Evolutionary conservation across 345 rosid species (phyloP).

Genomic region (Dimocarpus longan): DNA sequence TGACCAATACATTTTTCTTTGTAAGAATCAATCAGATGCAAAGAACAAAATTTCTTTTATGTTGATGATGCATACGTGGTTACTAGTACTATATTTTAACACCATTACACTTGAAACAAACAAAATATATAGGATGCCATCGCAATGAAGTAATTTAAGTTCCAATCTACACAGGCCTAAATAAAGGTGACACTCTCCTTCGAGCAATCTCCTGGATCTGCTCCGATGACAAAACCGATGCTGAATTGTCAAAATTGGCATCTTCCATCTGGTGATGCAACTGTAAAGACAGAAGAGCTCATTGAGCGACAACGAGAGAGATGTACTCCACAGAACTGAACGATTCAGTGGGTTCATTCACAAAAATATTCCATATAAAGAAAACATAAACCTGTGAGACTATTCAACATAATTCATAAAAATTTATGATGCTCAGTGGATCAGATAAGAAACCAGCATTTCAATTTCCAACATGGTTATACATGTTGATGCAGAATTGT

Average conservation of each 20-base stretch:
- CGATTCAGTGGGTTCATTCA: not conserved
- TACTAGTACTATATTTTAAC: not conserved
- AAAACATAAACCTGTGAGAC: no score
- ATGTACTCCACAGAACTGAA: not conserved
- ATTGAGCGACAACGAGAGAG: not conserved
- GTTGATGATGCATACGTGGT: not conserved
- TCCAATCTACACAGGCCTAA: constrained; percentile 39
- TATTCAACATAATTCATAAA: no score
- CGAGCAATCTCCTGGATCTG: constrained; percentile 64
- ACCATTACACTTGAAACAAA: not conserved
- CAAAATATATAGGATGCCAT: not conserved
- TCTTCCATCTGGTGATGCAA: constrained; percentile 60
- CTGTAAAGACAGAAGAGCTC: constrained; percentile 37
- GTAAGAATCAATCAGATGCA: not conserved
- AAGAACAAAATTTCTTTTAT: not conserved
- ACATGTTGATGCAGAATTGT: no score
- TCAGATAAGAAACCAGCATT: no score
- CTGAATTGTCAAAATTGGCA: constrained; percentile 53
- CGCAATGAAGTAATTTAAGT: not conserved
- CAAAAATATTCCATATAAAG: not conserved
- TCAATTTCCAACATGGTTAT: no score
- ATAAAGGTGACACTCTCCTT: constrained; percentile 68
- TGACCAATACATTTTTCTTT: no score
- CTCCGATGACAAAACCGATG: constrained; percentile 60
- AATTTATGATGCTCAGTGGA: no score